Percentiles rank a stretch among this genome's conserved stretches.
Evolutionary conservation across 1,139 yeast species (phyloP).

Genomic region (Saccharomyces hybrid): DNA sequence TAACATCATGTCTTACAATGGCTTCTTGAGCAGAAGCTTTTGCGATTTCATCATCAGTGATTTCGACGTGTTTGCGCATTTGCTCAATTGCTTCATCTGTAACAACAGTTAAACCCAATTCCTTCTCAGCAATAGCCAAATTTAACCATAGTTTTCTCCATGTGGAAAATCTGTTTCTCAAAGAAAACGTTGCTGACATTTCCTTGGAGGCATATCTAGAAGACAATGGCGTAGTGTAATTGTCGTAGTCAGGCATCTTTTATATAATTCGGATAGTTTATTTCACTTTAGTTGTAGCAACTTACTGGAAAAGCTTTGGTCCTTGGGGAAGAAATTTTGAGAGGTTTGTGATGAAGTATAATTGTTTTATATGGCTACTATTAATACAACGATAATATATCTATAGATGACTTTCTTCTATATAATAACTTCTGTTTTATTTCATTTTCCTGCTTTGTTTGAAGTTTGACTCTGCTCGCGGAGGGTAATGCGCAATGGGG

Average conservation of each 20-base stretch:
- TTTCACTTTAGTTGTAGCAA: neutral
- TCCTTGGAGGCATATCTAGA: slow-evolving; percentile 97
- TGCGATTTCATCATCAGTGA: slow-evolving; percentile 88
- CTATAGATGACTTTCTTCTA: neutral
- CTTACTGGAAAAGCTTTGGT: neutral
- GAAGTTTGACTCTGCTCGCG: neutral
- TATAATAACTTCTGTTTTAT: neutral
- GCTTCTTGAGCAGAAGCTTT: slow-evolving; percentile 92
- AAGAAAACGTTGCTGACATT: slow-evolving; percentile 87
- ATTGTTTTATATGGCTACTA: neutral
- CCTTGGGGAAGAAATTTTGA: neutral
- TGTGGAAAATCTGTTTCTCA: slow-evolving; percentile 90
- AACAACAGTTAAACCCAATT: slow-evolving; percentile 75
- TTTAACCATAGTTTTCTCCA: slow-evolving; percentile 98
- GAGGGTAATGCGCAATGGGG: neutral
- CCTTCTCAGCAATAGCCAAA: slow-evolving; percentile 91
- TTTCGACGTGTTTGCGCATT: slow-evolving; percentile 66
- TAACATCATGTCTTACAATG: slow-evolving; percentile 96
- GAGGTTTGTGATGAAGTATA: neutral
- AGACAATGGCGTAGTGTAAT: slow-evolving; percentile 85
- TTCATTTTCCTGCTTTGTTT: neutral
- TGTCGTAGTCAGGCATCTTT: slow-evolving; percentile 48
- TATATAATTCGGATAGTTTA: neutral
- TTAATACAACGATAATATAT: neutral
- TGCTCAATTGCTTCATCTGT: slow-evolving; percentile 87